Conservation (phyloP, 345 rosid species). For the Rhizophora apiculata region DNA sequence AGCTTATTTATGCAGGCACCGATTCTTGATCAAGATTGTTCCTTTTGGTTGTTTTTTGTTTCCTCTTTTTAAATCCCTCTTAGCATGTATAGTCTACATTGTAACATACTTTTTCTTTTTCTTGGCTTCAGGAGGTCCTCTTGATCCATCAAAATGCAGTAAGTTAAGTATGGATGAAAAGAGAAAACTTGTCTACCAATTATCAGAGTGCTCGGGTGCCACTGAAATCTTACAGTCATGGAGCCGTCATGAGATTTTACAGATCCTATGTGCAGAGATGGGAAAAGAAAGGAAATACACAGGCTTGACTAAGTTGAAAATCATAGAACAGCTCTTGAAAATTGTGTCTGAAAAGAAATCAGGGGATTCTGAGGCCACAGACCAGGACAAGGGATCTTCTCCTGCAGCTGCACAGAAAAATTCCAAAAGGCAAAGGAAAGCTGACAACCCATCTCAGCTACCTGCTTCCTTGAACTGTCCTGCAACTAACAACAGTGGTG, state of each 20-base stretch:
- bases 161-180: conserved; percentile 65
- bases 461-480: conserved; percentile 35
- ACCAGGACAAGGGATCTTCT: conserved; percentile 37
- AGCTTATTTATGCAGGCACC: too few species aligned
- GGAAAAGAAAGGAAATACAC: conserved; percentile 99
- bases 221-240: conserved; percentile 70
- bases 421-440: conserved; percentile 63
- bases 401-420: conserved; percentile 32
- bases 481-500: conserved; percentile 16
- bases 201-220: conserved; percentile 68
- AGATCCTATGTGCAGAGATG: conserved; percentile 90
- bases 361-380: conserved; percentile 36
- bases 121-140: conserved; percentile 10
- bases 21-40: too few species aligned
- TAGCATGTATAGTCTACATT: not conserved
- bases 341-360: conserved; percentile 66
- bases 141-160: conserved; percentile 24
- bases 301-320: conserved; percentile 82
- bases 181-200: conserved; percentile 72
- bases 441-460: conserved; percentile 53
- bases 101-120: not conserved
- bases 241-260: conserved; percentile 92
- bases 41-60: too few species aligned
- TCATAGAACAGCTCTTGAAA: conserved; percentile 79
- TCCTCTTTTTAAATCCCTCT: too few species aligned